Evolutionary conservation across 129 eudicot species (phyloP).

Genomic region (Escallonia herrerae): DNA sequence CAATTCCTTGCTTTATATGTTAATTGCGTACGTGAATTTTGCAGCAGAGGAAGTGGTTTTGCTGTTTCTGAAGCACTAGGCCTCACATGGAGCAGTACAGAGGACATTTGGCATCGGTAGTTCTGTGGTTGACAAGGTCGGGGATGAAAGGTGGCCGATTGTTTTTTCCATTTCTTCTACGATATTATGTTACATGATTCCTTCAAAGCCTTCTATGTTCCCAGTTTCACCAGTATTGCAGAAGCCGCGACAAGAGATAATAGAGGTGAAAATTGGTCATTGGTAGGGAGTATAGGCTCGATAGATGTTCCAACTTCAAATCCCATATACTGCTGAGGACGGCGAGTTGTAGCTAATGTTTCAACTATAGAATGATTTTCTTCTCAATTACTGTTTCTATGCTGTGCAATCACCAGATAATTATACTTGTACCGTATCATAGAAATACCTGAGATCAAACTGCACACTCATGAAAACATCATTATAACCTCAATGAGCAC

Average conservation of each 20-base stretch:
- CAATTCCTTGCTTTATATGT: too few relatives aligned
- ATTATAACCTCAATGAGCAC: too few relatives aligned
- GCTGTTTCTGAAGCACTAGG: constrained; percentile 30
- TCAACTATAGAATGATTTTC: not conserved
- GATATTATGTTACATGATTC: not conserved
- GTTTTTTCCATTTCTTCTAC: not conserved
- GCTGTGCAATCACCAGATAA: too few relatives aligned
- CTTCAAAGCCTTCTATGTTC: not conserved
- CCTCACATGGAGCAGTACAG: not conserved
- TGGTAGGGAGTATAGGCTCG: not conserved
- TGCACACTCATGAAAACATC: too few relatives aligned
- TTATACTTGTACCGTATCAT: too few relatives aligned
- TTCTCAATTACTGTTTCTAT: not conserved
- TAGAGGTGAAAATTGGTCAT: not conserved
- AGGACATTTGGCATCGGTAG: not conserved
- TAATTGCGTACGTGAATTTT: not conserved
- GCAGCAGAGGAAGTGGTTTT: constrained; percentile 42
- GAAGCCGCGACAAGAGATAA: not conserved
- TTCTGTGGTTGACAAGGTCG: not conserved
- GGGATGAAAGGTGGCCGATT: not conserved
- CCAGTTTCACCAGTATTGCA: not conserved
- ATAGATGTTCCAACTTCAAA: not conserved
- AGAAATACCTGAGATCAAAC: too few relatives aligned
- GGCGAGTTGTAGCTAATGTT: not conserved
- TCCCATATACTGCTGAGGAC: not conserved